Base-by-base conservation (phyloP, 805 yeast genomes). In the Yarrowia keelungensis region DNA sequence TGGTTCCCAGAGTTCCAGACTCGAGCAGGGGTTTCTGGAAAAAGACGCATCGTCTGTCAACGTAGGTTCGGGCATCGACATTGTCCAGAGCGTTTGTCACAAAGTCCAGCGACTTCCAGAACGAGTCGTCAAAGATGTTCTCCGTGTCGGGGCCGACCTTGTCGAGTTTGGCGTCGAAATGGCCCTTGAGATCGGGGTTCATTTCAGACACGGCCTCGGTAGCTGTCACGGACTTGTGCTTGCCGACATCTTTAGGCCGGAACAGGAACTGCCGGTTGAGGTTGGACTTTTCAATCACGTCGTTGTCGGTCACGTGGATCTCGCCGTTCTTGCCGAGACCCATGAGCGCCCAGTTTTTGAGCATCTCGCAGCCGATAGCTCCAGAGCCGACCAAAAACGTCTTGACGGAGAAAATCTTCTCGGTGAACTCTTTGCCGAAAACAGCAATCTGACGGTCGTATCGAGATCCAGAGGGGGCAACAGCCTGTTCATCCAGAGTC, bases 301-400 rank as follows among this genome's bases (percentile, higher is more conserved):
- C 99, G 77, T 89, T 95, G 79, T 94, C 99, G 35, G 99, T 95
- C 58, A 95, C 89, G 67, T 81, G 80, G 70, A 95, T 90, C 74
- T 86, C 85, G 74, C 99, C 99, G 3, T 89, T 79, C 47, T 93
- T 91, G 50, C 98, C 98, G 32, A 95, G 81, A 54, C 99, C 99
- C 86, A 93, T 84, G 85, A 95, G 85, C 5, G 99, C 97, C 98
- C 98, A 95, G 76, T 92, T 93, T 80, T 95, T 95, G 75, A 95
- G 83, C 93, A 95, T 94, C 81, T 95, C 99, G 82, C 99, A 95
- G 47, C 99, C 99, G 82, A 95, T 95, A 19, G 99, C 99, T 77
- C 99, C 99, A 1, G 98, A 92, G 54, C 99, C 99, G 49, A 95
- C 99, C 72, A 95, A 82, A 79, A 95, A 94, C 3, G 93, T 92